phyloP scores from a whole-genome alignment of 2,329 filamentous ascomycete species.

The Colletotrichum falcatum region DNA sequence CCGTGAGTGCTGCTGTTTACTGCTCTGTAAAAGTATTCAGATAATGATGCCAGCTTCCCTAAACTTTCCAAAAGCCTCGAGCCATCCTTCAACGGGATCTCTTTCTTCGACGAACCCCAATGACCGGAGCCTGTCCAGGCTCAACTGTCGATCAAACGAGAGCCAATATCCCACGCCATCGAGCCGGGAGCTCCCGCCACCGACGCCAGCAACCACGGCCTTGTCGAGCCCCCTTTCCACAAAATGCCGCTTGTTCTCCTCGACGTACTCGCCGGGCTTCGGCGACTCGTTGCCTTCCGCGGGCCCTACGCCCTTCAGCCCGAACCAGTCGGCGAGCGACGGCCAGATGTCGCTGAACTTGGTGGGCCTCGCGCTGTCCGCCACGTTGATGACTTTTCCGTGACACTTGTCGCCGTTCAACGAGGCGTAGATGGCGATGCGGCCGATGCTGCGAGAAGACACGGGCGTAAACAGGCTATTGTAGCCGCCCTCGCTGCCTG shows the following conservation, averaged over 20 bases:
- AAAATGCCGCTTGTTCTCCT: conserved; percentile 48
- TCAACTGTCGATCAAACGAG: conserved; percentile 61
- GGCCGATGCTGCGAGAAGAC: conserved; percentile 47
- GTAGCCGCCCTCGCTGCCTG: conserved; percentile 45
- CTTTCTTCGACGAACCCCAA: conserved; percentile 55
- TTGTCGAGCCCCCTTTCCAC: conserved; percentile 42
- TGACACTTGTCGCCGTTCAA: conserved; percentile 46
- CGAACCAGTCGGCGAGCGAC: conserved; percentile 48
- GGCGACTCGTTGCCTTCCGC: conserved; percentile 1
- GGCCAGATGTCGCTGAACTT: conserved; percentile 50
- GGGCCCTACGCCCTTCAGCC: conserved; percentile 46
- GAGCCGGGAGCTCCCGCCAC: conserved; percentile 52
- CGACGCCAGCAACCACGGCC: conserved; percentile 50
- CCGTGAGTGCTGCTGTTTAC: not conserved
- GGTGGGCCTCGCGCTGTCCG: conserved; percentile 46
- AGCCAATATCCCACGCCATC: conserved; percentile 60
- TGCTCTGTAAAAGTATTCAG: not conserved
- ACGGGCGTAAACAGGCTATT: conserved; percentile 49
- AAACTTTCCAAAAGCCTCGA: conserved; percentile 57
- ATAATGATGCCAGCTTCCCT: conserved; percentile 55
- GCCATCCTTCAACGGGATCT: conserved; percentile 55
- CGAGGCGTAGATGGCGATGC: conserved; percentile 48
- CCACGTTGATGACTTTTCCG: conserved; percentile 50
- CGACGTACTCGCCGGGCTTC: conserved; percentile 49
- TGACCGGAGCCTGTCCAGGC: conserved; percentile 53